A percentile compares a stretch with the other conserved stretches of the same genome.
These are phyloP conservation scores for Suillus alpinus DNA, from an alignment of 768 basidiomycete species.

Conservation along the genomic window DNA sequence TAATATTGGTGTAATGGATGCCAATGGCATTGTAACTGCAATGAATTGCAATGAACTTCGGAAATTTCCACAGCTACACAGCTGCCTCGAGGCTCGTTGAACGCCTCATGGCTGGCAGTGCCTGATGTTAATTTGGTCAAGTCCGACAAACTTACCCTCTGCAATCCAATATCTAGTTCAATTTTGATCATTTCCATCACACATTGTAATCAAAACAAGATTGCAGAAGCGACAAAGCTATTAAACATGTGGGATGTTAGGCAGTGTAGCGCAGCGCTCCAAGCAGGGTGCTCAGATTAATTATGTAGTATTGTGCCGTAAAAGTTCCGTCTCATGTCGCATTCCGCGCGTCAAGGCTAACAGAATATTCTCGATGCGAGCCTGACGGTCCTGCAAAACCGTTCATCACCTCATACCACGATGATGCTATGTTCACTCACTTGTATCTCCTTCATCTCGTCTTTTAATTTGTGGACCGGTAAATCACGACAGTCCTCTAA, in stretches of 20 bases:
- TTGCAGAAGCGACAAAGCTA: not conserved
- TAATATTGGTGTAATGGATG: too few species aligned
- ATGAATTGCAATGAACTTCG: too few species aligned
- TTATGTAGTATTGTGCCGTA: not conserved
- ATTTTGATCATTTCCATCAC: not conserved
- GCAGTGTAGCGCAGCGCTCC: not conserved
- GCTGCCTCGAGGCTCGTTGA: too few species aligned
- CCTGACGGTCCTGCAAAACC: constrained; percentile 59
- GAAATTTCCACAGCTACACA: too few species aligned
- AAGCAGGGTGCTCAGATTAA: not conserved
- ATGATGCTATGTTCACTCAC: constrained; percentile 33
- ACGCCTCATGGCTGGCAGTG: too few species aligned
- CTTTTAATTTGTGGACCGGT: constrained; percentile 65
- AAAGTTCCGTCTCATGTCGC: constrained; percentile 37
- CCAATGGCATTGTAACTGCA: too few species aligned
- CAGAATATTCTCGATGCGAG: constrained; percentile 71
- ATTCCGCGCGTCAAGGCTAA: constrained; percentile 66
- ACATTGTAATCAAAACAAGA: not conserved
- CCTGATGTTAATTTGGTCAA: too few species aligned
- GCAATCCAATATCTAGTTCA: too few species aligned
- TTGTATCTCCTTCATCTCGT: constrained; percentile 83
- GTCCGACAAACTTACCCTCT: too few species aligned
- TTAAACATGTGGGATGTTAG: not conserved
- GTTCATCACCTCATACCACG: constrained; percentile 4
- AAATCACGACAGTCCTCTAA: constrained; percentile 62